A percentile compares a stretch with the other conserved stretches of the same genome.
Conservation (phyloP, 345 rosid species). For the Eucalyptus decipiens region DNA sequence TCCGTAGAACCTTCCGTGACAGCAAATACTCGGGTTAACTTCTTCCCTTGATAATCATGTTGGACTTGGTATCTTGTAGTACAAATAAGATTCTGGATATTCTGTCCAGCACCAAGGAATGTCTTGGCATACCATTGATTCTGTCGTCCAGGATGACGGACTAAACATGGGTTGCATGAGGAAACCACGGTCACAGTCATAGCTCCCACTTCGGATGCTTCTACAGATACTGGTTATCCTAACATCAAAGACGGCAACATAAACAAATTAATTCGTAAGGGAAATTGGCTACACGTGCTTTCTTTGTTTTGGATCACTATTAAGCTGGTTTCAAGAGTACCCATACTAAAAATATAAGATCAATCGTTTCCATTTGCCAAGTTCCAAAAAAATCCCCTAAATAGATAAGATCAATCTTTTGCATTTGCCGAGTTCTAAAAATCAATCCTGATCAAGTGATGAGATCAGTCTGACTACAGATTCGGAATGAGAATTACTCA, state of each 20-base stretch:
- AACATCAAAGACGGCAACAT: neutral
- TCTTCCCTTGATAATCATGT: neutral
- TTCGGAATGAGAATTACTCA: too few species aligned
- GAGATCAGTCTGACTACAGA: too few species aligned
- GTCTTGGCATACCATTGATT: neutral
- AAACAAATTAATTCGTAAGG: neutral
- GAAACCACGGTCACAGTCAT: constrained; percentile 12
- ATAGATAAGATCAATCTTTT: neutral
- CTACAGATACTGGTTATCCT: neutral
- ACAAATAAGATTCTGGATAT: neutral
- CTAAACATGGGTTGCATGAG: neutral
- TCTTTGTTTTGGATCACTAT: neutral
- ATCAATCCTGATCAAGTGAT: neutral
- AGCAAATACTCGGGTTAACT: constrained; percentile 12
- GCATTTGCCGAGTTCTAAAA: neutral
- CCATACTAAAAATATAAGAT: neutral
- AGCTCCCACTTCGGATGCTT: neutral
- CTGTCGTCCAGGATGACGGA: neutral
- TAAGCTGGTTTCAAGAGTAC: neutral
- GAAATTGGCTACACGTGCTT: neutral
- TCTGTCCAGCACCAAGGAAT: constrained; percentile 1
- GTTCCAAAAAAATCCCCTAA: neutral
- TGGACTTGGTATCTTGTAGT: neutral
- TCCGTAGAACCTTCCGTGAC: constrained; percentile 49
- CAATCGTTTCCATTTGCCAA: neutral